Evolutionary conservation across 2,329 filamentous ascomycete species (phyloP).

Genomic region (Calonectria henricotiae): DNA sequence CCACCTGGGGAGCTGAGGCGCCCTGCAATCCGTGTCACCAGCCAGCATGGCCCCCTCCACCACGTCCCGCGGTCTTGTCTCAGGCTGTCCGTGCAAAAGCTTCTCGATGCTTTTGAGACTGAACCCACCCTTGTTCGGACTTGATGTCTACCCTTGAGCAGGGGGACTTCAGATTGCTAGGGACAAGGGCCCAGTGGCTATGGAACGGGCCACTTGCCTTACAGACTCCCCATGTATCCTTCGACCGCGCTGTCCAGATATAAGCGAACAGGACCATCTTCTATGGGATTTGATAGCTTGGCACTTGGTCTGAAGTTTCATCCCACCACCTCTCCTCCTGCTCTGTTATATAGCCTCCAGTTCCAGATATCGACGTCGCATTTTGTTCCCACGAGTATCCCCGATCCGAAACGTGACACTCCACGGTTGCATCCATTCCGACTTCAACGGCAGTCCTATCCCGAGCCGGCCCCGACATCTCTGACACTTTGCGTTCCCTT

Average conservation of each 20-base stretch:
- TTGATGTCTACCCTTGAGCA: constrained; percentile 39
- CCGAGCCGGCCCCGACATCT: constrained; percentile 47
- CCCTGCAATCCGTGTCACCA: constrained; percentile 40
- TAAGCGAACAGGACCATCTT: constrained; percentile 45
- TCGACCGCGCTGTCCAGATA: constrained; percentile 41
- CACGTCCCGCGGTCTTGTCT: constrained; percentile 46
- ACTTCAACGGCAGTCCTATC: constrained; percentile 46
- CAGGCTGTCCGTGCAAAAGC: constrained; percentile 43
- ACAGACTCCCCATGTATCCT: constrained; percentile 35
- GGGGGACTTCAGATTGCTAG: constrained; percentile 42
- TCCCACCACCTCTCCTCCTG: constrained; percentile 45
- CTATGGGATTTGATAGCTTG: constrained; percentile 46
- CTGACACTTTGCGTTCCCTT: constrained; percentile 49
- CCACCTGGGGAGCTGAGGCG: constrained; percentile 41
- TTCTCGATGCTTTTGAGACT: constrained; percentile 49
- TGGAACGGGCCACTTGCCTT: constrained; percentile 42
- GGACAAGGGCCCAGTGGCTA: constrained; percentile 46
- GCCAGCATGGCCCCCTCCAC: constrained; percentile 41
- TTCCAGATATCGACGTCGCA: constrained; percentile 46
- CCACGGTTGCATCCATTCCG: constrained; percentile 44
- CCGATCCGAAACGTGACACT: constrained; percentile 52
- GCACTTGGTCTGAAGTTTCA: constrained; percentile 49
- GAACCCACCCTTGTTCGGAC: constrained; percentile 15
- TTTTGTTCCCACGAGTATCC: constrained; percentile 40
- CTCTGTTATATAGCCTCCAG: constrained; percentile 53